A percentile compares a stretch with the other conserved stretches of the same genome.
Conservation (phyloP, 352 stramenopile genomes). For the Plasmopara muralis region DNA sequence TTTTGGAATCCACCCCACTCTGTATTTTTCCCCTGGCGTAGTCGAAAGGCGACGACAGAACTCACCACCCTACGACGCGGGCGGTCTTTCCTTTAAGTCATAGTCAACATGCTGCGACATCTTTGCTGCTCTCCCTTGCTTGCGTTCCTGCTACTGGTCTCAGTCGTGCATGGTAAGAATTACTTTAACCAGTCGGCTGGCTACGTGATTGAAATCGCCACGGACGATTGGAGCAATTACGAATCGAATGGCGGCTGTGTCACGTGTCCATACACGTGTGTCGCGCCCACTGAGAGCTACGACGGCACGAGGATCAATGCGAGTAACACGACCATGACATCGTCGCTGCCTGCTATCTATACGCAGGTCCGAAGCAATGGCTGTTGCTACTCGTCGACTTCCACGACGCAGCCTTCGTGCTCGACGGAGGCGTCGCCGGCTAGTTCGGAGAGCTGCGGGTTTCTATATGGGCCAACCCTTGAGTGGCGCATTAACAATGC, state of each 20-base stretch:
- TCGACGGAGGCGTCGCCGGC: constrained; percentile 50
- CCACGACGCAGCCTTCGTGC: constrained; percentile 53
- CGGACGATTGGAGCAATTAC: constrained; percentile 80
- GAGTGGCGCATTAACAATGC: constrained; percentile 74
- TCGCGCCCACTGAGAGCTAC: constrained; percentile 60
- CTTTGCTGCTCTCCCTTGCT: constrained; percentile 9
- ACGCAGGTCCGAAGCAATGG: constrained; percentile 56
- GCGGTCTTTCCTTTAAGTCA: constrained; percentile 9
- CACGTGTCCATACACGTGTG: constrained; percentile 83
- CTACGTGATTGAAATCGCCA: constrained; percentile 66
- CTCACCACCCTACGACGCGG: constrained; percentile 9
- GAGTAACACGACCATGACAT: constrained; percentile 66
- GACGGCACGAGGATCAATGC: constrained; percentile 77
- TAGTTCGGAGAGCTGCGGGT: constrained; percentile 64
- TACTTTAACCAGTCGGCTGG: constrained; percentile 65
- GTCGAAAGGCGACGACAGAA: constrained; percentile 22
- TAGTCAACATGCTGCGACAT: constrained; percentile 5
- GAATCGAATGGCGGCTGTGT: constrained; percentile 72
- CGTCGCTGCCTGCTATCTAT: constrained; percentile 69
- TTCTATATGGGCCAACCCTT: constrained; percentile 77
- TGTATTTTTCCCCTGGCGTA: constrained; percentile 33
- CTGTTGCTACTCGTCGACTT: constrained; percentile 71
- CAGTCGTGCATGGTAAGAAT: constrained; percentile 21
- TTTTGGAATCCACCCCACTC: constrained; percentile 13
- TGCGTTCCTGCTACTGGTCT: constrained; percentile 19